A percentile compares a stretch with the other conserved stretches of the same genome.
phyloP scores from a whole-genome alignment of 257 asterid genomes.

The Solanum chilense region DNA sequence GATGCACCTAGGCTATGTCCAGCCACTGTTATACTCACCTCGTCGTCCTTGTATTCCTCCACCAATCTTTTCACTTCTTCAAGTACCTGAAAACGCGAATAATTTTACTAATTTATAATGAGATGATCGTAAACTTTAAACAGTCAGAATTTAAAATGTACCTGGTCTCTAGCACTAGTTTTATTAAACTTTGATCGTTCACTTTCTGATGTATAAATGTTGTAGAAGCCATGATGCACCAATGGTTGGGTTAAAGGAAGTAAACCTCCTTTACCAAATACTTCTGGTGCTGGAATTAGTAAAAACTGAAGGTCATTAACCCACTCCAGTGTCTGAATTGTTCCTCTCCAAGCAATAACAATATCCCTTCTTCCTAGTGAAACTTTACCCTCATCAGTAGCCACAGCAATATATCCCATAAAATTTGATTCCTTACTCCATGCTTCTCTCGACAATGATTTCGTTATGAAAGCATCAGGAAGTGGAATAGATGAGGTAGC shows the following conservation, averaged over 20 bases:
- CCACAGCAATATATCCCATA: conserved; percentile 83
- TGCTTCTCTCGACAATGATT: conserved; percentile 56
- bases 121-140: too few relatives aligned
- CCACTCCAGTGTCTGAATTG: conserved; percentile 62
- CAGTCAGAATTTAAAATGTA: background rate
- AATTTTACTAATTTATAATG: too few relatives aligned
- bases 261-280: conserved; percentile 49
- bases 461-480: conserved; percentile 63
- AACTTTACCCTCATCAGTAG: conserved; percentile 58
- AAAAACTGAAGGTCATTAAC: conserved; percentile 45
- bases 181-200: conserved; percentile 40
- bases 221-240: background rate
- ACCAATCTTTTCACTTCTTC: conserved; percentile 50
- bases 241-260: conserved; percentile 16
- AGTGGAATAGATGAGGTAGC: conserved; percentile 51
- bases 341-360: conserved; percentile 79
- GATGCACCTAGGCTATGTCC: conserved; percentile 31
- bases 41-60: conserved; percentile 50
- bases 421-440: conserved; percentile 87
- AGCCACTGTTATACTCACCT: conserved; percentile 59
- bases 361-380: conserved; percentile 75
- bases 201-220: conserved; percentile 49
- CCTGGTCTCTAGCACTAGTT: conserved; percentile 65
- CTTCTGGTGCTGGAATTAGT: conserved; percentile 36
- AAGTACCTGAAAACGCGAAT: conserved; percentile 29